A percentile compares a stretch with the other conserved stretches of the same genome.
Conservation (phyloP, 2,329 filamentous ascomycete species). For the Penicillium digitatum region DNA sequence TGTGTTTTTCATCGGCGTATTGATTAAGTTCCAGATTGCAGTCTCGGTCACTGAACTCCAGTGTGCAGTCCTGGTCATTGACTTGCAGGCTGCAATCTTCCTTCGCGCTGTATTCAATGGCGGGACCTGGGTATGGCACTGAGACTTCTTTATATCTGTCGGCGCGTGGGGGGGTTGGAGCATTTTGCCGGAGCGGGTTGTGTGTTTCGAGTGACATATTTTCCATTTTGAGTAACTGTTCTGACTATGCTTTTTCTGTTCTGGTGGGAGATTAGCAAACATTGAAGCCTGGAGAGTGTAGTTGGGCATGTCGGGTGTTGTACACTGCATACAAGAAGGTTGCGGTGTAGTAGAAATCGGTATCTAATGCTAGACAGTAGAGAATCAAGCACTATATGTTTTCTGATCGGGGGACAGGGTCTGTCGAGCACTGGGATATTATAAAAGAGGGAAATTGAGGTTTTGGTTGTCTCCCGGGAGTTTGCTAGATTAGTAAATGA, state of each 20-base stretch:
- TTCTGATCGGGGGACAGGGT: not conserved
- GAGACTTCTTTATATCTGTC: constrained; percentile 7
- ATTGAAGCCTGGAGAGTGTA: not conserved
- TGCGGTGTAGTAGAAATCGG: not conserved
- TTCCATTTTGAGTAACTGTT: not conserved
- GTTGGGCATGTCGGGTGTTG: not conserved
- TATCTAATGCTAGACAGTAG: not conserved
- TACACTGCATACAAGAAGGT: not conserved
- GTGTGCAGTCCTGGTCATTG: not conserved
- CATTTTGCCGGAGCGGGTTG: not conserved
- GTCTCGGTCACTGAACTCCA: constrained; percentile 1
- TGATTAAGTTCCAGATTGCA: constrained; percentile 4
- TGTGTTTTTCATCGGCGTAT: not conserved
- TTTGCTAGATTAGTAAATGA: not conserved
- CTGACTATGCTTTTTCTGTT: not conserved
- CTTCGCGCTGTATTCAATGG: not conserved
- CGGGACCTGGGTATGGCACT: not conserved
- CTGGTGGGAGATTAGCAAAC: not conserved
- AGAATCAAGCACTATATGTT: not conserved
- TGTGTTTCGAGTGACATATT: not conserved
- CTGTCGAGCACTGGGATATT: not conserved
- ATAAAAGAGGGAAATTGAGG: not conserved
- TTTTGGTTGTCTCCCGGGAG: not conserved
- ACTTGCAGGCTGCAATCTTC: constrained; percentile 1
- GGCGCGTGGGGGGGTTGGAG: not conserved